Base-by-base conservation (phyloP, 2,329 filamentous ascomycete genomes). In the Penicillium sumatraense region DNA sequence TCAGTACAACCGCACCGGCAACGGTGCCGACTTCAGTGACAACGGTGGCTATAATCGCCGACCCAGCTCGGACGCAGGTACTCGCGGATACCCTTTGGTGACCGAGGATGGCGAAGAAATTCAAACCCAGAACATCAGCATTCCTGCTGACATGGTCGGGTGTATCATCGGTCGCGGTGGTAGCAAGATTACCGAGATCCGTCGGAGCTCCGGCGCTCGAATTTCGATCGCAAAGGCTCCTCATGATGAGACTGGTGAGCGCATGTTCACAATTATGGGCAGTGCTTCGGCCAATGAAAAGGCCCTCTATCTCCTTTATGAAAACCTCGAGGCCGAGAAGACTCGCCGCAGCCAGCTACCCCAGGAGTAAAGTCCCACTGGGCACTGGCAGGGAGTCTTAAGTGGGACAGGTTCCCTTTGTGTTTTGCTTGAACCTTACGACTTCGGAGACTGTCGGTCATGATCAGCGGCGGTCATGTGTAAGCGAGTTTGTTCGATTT, bases 231-330 rank as follows among this genome's bases (percentile, higher is more conserved):
- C 93, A 67, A 98, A 97, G 83, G 88, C 93, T 44, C 91, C 95
- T 53, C 95, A 99, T 71, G 95, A 99, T 68, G 95, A 98, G 66
- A 96, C 91, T 57, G 95, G 95, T 64, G 95, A 99, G 83, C 89
- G 95, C 69, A 99, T 99, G 95, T 99, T 99, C 81, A 99, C 95
- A 71, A 99, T 99, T 74, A 97, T 96, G 85, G 95, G 95, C 65
- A 96, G 90, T 58, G 88, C 91, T 57, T 89, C 89, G 78, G 91
- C 92, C 62, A 99, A 99, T 69, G 95, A 99, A 79, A 93, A 92
- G 66, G 95, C 95, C 4, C 83, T 99, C 24, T 97, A 96, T 77
- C 87, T 99, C 51, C 83, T 99, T 61, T 99, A 99, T 75, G 95
- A 99, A 83, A 99, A 99, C 78, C 86, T 99, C 49, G 95, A 99